These are phyloP conservation scores for Globisporangium apiculatum DNA, from an alignment of 352 stramenopile species.

Conservation along the genomic window DNA sequence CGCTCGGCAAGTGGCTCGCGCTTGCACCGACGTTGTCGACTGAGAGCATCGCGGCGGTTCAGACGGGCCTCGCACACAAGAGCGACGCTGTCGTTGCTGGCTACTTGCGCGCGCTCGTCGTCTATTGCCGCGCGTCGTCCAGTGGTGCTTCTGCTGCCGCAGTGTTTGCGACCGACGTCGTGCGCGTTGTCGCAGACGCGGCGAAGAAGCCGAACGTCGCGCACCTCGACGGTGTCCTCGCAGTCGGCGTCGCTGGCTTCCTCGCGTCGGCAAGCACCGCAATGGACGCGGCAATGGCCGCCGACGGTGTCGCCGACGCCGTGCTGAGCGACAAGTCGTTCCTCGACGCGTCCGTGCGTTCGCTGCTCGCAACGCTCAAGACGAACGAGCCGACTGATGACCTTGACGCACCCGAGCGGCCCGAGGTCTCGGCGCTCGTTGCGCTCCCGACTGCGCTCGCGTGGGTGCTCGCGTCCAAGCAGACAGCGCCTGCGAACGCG, in stretches of 20 bases:
- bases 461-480: slow-evolving; percentile 67
- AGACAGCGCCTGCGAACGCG: slow-evolving; percentile 28
- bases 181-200: slow-evolving; percentile 45
- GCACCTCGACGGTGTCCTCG: slow-evolving; percentile 73
- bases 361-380: slow-evolving; percentile 26
- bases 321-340: slow-evolving; percentile 46
- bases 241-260: slow-evolving; percentile 48
- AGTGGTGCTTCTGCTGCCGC: background rate
- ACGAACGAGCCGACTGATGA: background rate
- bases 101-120: slow-evolving; percentile 49
- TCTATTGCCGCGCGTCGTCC: slow-evolving; percentile 32
- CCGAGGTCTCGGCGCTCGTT: slow-evolving; percentile 53
- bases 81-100: slow-evolving; percentile 56
- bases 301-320: slow-evolving; percentile 38
- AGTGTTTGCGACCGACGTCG: slow-evolving; percentile 40
- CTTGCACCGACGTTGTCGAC: slow-evolving; percentile 45
- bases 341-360: slow-evolving; percentile 32
- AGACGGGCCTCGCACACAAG: slow-evolving; percentile 65
- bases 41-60: slow-evolving; percentile 32
- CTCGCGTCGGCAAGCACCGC: slow-evolving; percentile 51
- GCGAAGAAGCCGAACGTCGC: slow-evolving; percentile 75
- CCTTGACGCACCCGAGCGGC: slow-evolving; percentile 15
- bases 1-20: slow-evolving; percentile 68
- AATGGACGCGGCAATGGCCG: slow-evolving; percentile 48
- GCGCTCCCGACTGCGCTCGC: slow-evolving; percentile 41